These are phyloP conservation scores for Ocimum tenuiflorum DNA, from an alignment of 257 asterid species.

Conservation along the genomic window DNA sequence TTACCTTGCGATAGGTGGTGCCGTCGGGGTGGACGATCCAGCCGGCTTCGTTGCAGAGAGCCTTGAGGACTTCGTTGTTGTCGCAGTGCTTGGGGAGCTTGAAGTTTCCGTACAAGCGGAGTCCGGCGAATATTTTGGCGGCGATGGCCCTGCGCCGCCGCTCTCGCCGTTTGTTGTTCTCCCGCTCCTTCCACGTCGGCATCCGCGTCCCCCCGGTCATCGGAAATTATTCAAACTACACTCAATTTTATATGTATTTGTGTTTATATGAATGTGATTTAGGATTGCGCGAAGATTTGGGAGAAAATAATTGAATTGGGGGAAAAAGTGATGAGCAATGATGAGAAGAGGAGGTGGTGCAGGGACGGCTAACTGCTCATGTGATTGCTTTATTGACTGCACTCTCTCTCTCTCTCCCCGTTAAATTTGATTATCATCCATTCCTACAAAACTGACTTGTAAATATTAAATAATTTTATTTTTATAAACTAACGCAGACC, in stretches of 20 bases:
- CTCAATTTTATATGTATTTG: too few species aligned
- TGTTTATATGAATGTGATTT: too few species aligned
- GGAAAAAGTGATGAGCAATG: not conserved
- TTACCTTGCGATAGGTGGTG: slow-evolving; percentile 68
- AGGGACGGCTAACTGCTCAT: slow-evolving; percentile 13
- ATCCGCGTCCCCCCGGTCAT: slow-evolving; percentile 44
- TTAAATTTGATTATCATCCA: too few species aligned
- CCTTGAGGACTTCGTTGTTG: too few species aligned
- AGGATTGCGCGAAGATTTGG: too few species aligned
- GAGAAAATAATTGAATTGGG: not conserved
- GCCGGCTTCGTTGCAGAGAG: too few species aligned
- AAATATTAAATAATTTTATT: too few species aligned
- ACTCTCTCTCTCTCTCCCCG: not conserved
- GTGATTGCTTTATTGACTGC: slow-evolving; percentile 18
- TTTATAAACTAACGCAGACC: too few species aligned
- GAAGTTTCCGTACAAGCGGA: slow-evolving; percentile 62
- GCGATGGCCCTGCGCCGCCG: slow-evolving; percentile 66
- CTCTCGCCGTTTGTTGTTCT: slow-evolving; percentile 72
- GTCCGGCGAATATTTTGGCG: slow-evolving; percentile 62
- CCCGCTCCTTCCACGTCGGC: slow-evolving; percentile 74
- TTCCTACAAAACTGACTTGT: too few species aligned
- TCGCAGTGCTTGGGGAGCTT: slow-evolving; percentile 63
- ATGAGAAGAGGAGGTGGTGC: slow-evolving; percentile 13
- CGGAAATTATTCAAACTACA: too few species aligned
- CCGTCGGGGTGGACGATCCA: slow-evolving; percentile 68